Conservation (phyloP, 176 grass and related monocot species). For the Thalia dealbata region DNA sequence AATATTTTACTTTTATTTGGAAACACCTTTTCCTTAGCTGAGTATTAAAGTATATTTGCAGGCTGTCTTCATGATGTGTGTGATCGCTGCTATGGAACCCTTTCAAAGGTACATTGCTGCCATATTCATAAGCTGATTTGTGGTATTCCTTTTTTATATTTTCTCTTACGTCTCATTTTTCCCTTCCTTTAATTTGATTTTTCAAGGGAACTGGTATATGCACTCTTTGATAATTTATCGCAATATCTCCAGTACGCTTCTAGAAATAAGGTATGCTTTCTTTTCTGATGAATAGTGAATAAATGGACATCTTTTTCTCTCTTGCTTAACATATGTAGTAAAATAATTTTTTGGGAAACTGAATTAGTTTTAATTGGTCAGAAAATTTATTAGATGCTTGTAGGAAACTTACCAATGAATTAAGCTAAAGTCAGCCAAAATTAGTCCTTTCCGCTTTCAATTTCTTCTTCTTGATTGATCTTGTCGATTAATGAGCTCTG, state of each 20-base stretch:
- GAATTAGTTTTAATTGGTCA: neutral
- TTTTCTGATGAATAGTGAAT: neutral
- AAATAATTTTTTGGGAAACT: neutral
- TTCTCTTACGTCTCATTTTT: slow-evolving; percentile 1
- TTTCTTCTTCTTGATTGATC: neutral
- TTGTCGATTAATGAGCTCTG: too few relatives aligned
- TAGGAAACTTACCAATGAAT: neutral
- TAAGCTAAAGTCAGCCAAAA: neutral
- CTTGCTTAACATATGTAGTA: neutral
- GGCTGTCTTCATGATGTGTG: slow-evolving; percentile 90
- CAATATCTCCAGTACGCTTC: slow-evolving; percentile 57
- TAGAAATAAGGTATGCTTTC: slow-evolving; percentile 45
- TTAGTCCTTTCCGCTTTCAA: neutral
- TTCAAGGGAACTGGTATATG: slow-evolving; percentile 53
- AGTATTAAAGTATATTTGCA: slow-evolving; percentile 27
- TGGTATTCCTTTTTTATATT: neutral
- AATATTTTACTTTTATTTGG: neutral
- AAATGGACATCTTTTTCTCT: neutral
- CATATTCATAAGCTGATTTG: slow-evolving; percentile 11
- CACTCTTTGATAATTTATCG: slow-evolving; percentile 76
- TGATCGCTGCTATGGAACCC: slow-evolving; percentile 61
- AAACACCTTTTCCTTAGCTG: neutral
- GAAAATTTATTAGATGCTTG: neutral
- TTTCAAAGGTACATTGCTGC: slow-evolving; percentile 52
- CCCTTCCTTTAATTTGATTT: slow-evolving; percentile 23